Evolutionary conservation across 2,329 filamentous ascomycete species (phyloP).

Genomic region (Aureobasidium vineae): DNA sequence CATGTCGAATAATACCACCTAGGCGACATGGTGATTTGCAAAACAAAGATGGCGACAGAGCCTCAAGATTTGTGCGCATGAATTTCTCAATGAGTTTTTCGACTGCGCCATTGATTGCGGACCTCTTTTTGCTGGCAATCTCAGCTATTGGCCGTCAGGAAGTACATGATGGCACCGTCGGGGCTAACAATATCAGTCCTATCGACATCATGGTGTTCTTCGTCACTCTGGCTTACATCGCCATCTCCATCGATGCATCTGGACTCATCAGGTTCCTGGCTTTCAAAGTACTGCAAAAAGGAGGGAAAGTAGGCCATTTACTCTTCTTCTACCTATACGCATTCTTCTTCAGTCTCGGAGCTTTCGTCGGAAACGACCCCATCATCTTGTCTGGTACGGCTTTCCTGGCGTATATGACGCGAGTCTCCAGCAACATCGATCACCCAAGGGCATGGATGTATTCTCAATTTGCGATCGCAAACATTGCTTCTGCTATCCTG

Average conservation of each 20-base stretch:
- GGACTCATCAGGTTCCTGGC: slow-evolving; percentile 69
- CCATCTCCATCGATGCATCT: slow-evolving; percentile 73
- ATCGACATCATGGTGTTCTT: slow-evolving; percentile 75
- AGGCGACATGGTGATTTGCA: slow-evolving; percentile 34
- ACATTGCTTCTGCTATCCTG: slow-evolving; percentile 71
- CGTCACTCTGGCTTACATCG: slow-evolving; percentile 70
- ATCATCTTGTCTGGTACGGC: slow-evolving; percentile 72
- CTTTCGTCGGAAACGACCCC: slow-evolving; percentile 71
- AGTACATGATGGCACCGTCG: slow-evolving; percentile 66
- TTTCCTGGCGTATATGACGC: slow-evolving; percentile 74
- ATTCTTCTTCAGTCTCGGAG: slow-evolving; percentile 68
- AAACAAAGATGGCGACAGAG: slow-evolving; percentile 30
- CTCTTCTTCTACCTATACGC: slow-evolving; percentile 71
- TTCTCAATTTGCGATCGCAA: slow-evolving; percentile 68
- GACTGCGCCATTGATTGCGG: slow-evolving; percentile 67
- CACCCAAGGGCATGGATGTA: slow-evolving; percentile 72
- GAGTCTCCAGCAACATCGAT: slow-evolving; percentile 69
- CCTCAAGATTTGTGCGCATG: slow-evolving; percentile 51
- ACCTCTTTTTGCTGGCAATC: slow-evolving; percentile 69
- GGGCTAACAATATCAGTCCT: slow-evolving; percentile 63
- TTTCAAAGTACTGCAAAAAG: slow-evolving; percentile 67
- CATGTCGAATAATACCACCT: slow-evolving; percentile 55
- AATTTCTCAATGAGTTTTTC: slow-evolving; percentile 67
- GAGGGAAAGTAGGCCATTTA: slow-evolving; percentile 63
- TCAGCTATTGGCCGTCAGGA: slow-evolving; percentile 64